Base-by-base conservation (phyloP, 768 basidiomycete species). In the Boletales sp. region DNA sequence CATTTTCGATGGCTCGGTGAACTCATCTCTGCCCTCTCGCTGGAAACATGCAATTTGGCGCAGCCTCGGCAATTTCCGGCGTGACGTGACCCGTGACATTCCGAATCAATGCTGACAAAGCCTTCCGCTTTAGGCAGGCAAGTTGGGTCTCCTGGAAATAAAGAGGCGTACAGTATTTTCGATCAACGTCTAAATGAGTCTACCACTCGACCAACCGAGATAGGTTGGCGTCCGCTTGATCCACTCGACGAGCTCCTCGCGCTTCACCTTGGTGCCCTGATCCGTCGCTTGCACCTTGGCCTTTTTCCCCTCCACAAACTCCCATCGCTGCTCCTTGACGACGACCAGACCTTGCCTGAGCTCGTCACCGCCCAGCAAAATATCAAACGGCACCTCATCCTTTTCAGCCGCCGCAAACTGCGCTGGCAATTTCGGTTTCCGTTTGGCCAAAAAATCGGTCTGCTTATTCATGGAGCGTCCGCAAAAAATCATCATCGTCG, bases 391-490 rank as follows among this genome's bases (percentile, higher is more conserved):
- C 37, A 91, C 90, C 56, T 91, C 86, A 61, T 97, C 94, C 63
- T 75, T 84, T 71, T 96, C 96, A 25, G 88, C 90, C 1, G 86
- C 85, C 18, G 88, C 88, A 64, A 95, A 97, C 62, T 99, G 95
- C 3, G 82, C 76, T 0, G 78, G 77, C 32, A 92, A 68, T 66
- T 97, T 97, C 0, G 96, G 94, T 66, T 96, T 97, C 48, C 74
- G 82, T 69, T 96, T 97, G 53, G 90, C 89, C 59, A 93, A 72
- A 73, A 92, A 98, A 67, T 98, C 96, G 49, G 89, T 80, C 92
- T 94, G 58, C 6, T 38, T 38, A 39, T 5, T 8, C 33, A 11
- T 35, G 5, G 41, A 57, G 40, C 60, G 46, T 37, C 33, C 25
- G 11, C n/a, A 18, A 7, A 21, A 21, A 21, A 4, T 21, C 21